A percentile compares a stretch with the other conserved stretches of the same genome.
Conservation (phyloP, 257 asterid genomes). For the Scutellaria minor region DNA sequence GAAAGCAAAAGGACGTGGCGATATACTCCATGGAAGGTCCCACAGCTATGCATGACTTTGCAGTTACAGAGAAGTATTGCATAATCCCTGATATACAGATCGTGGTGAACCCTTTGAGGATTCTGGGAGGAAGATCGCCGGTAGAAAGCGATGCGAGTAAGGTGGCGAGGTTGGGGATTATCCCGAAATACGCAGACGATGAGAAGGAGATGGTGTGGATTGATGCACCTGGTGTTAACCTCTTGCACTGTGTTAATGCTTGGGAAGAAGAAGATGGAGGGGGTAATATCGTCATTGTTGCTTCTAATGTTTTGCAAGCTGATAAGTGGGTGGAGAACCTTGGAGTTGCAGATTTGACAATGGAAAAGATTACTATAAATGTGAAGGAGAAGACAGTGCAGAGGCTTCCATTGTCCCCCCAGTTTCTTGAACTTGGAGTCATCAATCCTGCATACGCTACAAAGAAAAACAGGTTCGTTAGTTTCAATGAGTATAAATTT, state of each 20-base stretch:
- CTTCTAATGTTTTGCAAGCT: slow-evolving; percentile 11
- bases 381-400: slow-evolving; percentile 7
- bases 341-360: neutral
- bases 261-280: slow-evolving; percentile 30
- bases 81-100: slow-evolving; percentile 25
- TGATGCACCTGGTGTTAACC: slow-evolving; percentile 28
- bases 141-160: slow-evolving; percentile 3
- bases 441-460: slow-evolving; percentile 9
- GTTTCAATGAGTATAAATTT: too few relatives aligned
- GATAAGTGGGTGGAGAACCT: slow-evolving; percentile 13
- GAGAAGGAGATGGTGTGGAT: slow-evolving; percentile 28
- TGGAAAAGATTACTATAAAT: neutral
- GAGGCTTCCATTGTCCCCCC: neutral
- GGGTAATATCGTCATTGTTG: slow-evolving; percentile 23
- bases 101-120: slow-evolving; percentile 19
- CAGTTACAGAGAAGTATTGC: slow-evolving; percentile 20
- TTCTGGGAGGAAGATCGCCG: slow-evolving; percentile 24
- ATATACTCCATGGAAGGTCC: neutral
- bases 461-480: slow-evolving; percentile 1
- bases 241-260: slow-evolving; percentile 12
- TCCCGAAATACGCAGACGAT: slow-evolving; percentile 12
- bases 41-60: slow-evolving; percentile 26
- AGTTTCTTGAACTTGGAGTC: slow-evolving; percentile 12
- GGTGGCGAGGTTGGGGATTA: slow-evolving; percentile 28
- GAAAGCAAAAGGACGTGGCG: slow-evolving; percentile 9